Percentiles rank a stretch among this genome's conserved stretches.
These are phyloP conservation scores for Lyophyllum decastes DNA, from an alignment of 768 basidiomycete genomes.

Conservation along the genomic window DNA sequence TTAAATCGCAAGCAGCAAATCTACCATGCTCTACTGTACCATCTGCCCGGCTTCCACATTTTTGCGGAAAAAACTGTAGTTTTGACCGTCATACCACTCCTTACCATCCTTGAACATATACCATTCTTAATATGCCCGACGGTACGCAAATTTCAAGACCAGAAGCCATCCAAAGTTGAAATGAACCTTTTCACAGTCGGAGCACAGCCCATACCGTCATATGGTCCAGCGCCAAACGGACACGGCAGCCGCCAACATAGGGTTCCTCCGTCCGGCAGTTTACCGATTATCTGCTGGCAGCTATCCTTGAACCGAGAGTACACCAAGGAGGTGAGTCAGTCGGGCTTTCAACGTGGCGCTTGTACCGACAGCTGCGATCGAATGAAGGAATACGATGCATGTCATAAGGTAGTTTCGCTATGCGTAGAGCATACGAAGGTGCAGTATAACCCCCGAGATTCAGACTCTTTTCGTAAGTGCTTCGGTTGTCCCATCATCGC, in stretches of 20 bases:
- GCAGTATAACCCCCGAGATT: constrained; percentile 53
- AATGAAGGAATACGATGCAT: constrained; percentile 71
- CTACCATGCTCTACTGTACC: neutral
- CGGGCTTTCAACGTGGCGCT: constrained; percentile 6
- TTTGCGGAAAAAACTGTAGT: neutral
- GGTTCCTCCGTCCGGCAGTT: constrained; percentile 10
- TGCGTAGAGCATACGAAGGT: constrained; percentile 62
- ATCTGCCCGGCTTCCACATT: neutral
- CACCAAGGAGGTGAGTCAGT: constrained; percentile 53
- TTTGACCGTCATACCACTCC: neutral
- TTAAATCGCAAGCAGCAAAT: neutral
- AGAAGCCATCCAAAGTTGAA: neutral
- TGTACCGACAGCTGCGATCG: constrained; percentile 11
- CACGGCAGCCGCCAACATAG: constrained; percentile 6
- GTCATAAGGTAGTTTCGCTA: constrained; percentile 57
- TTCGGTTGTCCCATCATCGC: neutral
- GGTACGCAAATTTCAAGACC: constrained; percentile 1
- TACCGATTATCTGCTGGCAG: constrained; percentile 79
- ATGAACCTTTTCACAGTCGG: neutral
- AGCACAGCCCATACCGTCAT: constrained; percentile 3
- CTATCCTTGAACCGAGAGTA: constrained; percentile 76
- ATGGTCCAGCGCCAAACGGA: neutral
- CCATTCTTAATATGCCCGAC: constrained; percentile 6
- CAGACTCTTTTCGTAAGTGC: constrained; percentile 68
- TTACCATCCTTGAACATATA: neutral